Percentiles rank a stretch among this genome's conserved stretches.
phyloP scores from a whole-genome alignment of 129 eudicot species.

The Scalesia atractyloides region DNA sequence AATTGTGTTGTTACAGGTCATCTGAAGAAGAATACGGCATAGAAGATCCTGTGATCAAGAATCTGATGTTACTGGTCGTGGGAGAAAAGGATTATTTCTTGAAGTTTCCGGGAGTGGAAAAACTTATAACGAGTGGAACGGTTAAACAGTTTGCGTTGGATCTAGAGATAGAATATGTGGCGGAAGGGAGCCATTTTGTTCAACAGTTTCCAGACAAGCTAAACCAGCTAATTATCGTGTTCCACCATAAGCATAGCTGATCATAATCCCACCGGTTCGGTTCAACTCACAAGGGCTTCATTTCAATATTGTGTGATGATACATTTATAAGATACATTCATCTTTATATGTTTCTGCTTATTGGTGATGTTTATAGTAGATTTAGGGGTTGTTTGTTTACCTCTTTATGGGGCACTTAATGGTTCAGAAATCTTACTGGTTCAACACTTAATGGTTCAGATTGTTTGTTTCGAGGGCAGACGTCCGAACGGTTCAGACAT shows the following conservation, averaged over 20 bases:
- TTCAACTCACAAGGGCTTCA: background rate
- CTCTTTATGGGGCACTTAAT: too few species aligned
- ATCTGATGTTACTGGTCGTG: conserved; percentile 45
- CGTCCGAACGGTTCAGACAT: too few species aligned
- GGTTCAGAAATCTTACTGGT: too few species aligned
- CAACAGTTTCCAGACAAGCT: conserved; percentile 51
- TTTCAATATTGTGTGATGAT: background rate
- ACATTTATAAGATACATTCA: too few species aligned
- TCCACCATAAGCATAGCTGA: conserved; percentile 41
- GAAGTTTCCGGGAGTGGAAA: conserved; percentile 38
- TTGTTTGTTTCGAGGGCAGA: too few species aligned
- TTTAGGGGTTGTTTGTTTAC: too few species aligned
- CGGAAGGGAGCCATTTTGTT: conserved; percentile 49
- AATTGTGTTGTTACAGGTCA: conserved; percentile 32
- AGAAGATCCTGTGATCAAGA: conserved; percentile 37
- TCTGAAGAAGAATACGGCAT: conserved; percentile 41
- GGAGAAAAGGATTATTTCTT: conserved; percentile 55
- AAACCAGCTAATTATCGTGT: conserved; percentile 41
- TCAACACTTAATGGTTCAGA: too few species aligned
- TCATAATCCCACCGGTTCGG: conserved; percentile 10
- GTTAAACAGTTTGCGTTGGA: conserved; percentile 32
- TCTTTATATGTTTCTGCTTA: too few species aligned
- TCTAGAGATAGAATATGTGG: conserved; percentile 38
- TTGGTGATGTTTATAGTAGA: too few species aligned
- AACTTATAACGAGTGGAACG: conserved; percentile 35